Percentiles rank a stretch among this genome's conserved stretches.
Evolutionary conservation across 306 rosid species (phyloP).

Genomic region (Gastrolobium villosum): DNA sequence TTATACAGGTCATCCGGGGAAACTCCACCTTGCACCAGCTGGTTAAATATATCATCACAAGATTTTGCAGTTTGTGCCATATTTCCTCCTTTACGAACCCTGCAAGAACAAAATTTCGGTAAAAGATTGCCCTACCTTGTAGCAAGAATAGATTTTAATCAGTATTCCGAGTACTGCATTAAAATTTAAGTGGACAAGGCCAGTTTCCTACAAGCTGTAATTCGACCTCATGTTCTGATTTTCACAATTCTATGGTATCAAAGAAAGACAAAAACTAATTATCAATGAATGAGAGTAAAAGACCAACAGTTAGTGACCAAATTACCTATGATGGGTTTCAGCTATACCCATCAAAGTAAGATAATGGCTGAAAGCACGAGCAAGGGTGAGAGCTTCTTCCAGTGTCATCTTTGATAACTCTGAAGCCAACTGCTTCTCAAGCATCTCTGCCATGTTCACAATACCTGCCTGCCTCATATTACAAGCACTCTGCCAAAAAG

Average conservation of each 20-base stretch:
- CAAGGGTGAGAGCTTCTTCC: slow-evolving; percentile 83
- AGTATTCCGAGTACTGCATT: neutral
- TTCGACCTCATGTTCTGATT: neutral
- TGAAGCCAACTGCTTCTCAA: slow-evolving; percentile 89
- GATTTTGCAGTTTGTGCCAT: slow-evolving; percentile 71
- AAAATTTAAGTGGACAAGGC: neutral
- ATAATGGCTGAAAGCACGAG: slow-evolving; percentile 93
- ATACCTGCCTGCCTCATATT: slow-evolving; percentile 93
- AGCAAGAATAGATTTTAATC: neutral
- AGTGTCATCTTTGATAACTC: slow-evolving; percentile 88
- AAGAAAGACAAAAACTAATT: slow-evolving; percentile 25
- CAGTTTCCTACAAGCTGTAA: too few species aligned
- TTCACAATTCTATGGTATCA: slow-evolving; percentile 20
- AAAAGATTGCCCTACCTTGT: slow-evolving; percentile 5
- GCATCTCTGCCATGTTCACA: slow-evolving; percentile 74
- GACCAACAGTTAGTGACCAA: neutral
- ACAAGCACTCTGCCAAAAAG: slow-evolving; percentile 73
- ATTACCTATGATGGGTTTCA: slow-evolving; percentile 90
- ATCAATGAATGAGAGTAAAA: neutral
- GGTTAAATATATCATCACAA: slow-evolving; percentile 84
- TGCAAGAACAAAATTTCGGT: slow-evolving; percentile 47
- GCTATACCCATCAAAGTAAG: slow-evolving; percentile 94
- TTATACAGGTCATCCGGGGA: slow-evolving; percentile 78
- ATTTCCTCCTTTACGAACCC: slow-evolving; percentile 84
- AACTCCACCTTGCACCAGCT: slow-evolving; percentile 85